phyloP scores from a whole-genome alignment of 1,139 yeast genomes.

The Saccharomyces hybrid region DNA sequence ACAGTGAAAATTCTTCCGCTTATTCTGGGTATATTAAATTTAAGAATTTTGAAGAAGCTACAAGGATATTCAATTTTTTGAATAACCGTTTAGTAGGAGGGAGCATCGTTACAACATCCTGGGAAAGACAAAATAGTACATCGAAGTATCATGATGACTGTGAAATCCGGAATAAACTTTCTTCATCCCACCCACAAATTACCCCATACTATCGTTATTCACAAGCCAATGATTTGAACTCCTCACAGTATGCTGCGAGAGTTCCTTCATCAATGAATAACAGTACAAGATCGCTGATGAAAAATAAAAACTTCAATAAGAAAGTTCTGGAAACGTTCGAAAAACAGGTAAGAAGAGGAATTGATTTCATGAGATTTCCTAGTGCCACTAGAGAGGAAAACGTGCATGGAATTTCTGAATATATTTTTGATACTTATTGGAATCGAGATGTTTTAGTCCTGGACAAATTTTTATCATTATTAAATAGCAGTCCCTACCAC shows the following conservation, averaged over 20 bases:
- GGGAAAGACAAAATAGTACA: slow-evolving; percentile 10
- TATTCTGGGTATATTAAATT: slow-evolving; percentile 24
- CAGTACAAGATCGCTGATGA: background rate
- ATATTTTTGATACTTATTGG: slow-evolving; percentile 34
- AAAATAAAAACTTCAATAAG: background rate
- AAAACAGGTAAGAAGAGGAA: slow-evolving; percentile 25
- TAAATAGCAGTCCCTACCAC: slow-evolving; percentile 23
- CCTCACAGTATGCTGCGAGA: background rate
- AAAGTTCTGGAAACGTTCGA: slow-evolving; percentile 21
- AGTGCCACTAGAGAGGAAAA: slow-evolving; percentile 31
- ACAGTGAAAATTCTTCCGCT: slow-evolving; percentile 9
- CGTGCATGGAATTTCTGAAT: slow-evolving; percentile 28
- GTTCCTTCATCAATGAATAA: background rate
- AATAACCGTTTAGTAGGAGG: slow-evolving; percentile 28
- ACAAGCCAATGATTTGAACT: background rate
- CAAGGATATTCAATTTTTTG: slow-evolving; percentile 16
- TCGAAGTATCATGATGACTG: background rate
- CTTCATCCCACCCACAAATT: background rate
- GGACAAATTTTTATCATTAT: slow-evolving; percentile 21
- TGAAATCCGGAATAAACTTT: background rate
- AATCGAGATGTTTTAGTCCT: slow-evolving; percentile 23
- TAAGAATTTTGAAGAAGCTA: slow-evolving; percentile 19
- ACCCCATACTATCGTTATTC: background rate
- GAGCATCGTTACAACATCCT: slow-evolving; percentile 21
- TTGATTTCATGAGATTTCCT: slow-evolving; percentile 31